Evolutionary conservation across 768 basidiomycete genomes (phyloP), one percentile per base, ranked within the genome.

Genomic region (Infundibulicybe gibba): DNA sequence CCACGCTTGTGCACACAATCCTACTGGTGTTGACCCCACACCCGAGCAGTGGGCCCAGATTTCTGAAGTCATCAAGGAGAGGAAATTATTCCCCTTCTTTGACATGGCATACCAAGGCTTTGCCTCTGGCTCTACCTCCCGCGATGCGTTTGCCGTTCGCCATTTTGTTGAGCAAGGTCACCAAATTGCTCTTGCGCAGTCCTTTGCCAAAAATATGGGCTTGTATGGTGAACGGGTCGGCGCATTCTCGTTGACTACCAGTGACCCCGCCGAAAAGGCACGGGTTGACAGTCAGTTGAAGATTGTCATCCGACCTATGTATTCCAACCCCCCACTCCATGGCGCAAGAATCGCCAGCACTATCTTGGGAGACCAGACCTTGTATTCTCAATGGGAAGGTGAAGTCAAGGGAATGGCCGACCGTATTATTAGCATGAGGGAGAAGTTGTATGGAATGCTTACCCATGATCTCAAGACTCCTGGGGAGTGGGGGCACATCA

Each of bases 21-120:
- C 95, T n/a, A 94, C 93, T 32, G 95, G 97, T 51, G 80, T 98
- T 54, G 97, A 99, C 70, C 94, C 93, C 25, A 97, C 94, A 9
- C 80, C 77, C 16, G 85, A 83, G 42, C 94, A 99, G 71, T 99
- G 97, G 97, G 78, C 76, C 50, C 80, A 90, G 64, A 83, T 99
- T 51, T 92, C 90, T 37, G 79, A 92, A 57, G 74, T 98, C 49
- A 69, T 95, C 56, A 84, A 90, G 61, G 87, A 92, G 72, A 90
- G 81, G 74, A 81, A 83, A 53, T 80, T 95, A 57, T 95, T 97
- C 83, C 90, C 95, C 44, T 93, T 97, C 83, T 97, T 98, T 66
- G 97, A 99, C 70, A 97, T 97, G 94, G 95, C 97, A 13, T 99
- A 99, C 75, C 93, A 97, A 69, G 97, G 97, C 43, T 99, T 99